These are phyloP conservation scores for Metarhizium brunneum DNA, from an alignment of 2,329 filamentous ascomycete species.

Conservation along the genomic window DNA sequence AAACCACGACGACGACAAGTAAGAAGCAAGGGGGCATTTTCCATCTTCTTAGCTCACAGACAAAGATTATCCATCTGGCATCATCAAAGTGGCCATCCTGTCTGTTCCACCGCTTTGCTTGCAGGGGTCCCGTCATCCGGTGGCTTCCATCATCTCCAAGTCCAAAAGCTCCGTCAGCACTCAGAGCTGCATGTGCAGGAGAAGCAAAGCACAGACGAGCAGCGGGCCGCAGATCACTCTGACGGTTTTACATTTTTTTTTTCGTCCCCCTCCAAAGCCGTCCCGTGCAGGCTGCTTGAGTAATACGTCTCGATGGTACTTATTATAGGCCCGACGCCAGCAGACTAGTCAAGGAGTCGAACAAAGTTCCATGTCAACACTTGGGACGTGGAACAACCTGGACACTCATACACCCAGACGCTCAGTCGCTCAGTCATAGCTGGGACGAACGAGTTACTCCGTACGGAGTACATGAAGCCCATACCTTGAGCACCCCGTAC, in stretches of 20 bases:
- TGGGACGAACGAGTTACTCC: background rate
- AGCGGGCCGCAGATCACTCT: conserved; percentile 3
- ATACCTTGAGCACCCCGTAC: background rate
- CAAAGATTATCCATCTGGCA: no score
- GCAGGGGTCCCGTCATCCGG: background rate
- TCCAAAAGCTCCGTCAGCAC: background rate
- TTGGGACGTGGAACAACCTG: no score
- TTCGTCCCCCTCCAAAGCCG: background rate
- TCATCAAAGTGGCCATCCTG: no score
- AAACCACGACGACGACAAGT: no score
- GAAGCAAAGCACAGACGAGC: conserved; percentile 4
- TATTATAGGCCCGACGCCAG: background rate
- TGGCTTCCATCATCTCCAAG: background rate
- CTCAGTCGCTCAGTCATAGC: background rate
- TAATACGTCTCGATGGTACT: background rate
- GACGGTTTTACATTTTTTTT: background rate
- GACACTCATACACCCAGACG: no score
- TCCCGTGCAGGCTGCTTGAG: background rate
- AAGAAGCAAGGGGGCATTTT: no score
- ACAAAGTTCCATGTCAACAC: no score
- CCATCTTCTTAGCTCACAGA: no score
- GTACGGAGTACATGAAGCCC: background rate
- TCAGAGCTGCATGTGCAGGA: background rate
- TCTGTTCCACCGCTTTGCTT: background rate
- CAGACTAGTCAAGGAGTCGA: background rate